Conservation (phyloP, 75 land plant genomes). For the Isoetes taiwanensis region DNA sequence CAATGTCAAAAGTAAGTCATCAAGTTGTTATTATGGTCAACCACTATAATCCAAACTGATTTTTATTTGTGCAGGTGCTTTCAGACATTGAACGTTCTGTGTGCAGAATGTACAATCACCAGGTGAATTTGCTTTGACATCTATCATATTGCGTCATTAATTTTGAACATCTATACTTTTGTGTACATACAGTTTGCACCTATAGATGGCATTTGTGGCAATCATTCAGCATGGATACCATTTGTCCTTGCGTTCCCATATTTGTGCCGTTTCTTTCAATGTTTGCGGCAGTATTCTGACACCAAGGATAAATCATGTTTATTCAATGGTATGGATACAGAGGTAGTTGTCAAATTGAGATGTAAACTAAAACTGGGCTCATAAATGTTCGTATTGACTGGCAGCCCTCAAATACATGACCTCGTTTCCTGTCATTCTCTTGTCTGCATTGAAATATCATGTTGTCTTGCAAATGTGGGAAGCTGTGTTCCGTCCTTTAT, state of each 20-base stretch:
- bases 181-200: not conserved
- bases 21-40: not conserved
- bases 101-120: slow-evolving; percentile 85
- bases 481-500: slow-evolving; percentile 62
- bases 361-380: not conserved
- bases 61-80: slow-evolving; percentile 50
- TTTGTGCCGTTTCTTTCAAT: slow-evolving; percentile 82
- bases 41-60: not conserved
- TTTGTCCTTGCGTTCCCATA: slow-evolving; percentile 84
- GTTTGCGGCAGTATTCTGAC: slow-evolving; percentile 87
- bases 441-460: slow-evolving; percentile 92
- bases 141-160: not conserved
- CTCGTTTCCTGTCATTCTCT: slow-evolving; percentile 79
- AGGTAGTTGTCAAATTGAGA: not conserved
- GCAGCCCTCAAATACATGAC: slow-evolving; percentile 92
- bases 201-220: slow-evolving; percentile 77
- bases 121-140: slow-evolving; percentile 33
- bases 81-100: slow-evolving; percentile 93
- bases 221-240: slow-evolving; percentile 88
- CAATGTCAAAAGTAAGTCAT: slow-evolving; percentile 7
- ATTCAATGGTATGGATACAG: slow-evolving; percentile 53
- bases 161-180: not conserved
- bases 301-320: slow-evolving; percentile 64
- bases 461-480: slow-evolving; percentile 63
- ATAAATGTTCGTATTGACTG: not conserved